Conservation (phyloP, 2,329 filamentous ascomycete species). For the Mollisiaceae sp. region DNA sequence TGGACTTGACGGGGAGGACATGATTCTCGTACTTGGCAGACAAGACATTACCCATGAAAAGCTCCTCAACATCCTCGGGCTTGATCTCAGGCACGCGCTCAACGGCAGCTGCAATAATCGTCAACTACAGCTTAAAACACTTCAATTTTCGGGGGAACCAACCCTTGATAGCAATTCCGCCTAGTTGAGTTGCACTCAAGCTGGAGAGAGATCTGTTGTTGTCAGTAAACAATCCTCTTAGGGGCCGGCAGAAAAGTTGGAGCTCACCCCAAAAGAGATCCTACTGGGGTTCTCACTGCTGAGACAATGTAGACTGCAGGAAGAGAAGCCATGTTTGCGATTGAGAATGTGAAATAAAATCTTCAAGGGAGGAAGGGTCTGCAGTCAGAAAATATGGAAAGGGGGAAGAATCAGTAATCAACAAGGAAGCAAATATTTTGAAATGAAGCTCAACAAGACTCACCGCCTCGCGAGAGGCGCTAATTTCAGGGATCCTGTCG, state of each 20-base stretch:
- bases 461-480: conserved; percentile 21
- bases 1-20: conserved; percentile 20
- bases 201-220: conserved; percentile 79
- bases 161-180: conserved; percentile 93
- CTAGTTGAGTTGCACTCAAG: conserved; percentile 84
- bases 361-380: neutral
- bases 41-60: conserved; percentile 98
- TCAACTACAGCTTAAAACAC: conserved; percentile 24
- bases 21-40: conserved; percentile 77
- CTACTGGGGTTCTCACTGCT: conserved; percentile 85
- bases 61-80: conserved; percentile 88
- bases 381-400: neutral
- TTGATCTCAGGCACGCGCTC: conserved; percentile 86
- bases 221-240: conserved; percentile 28
- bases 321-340: conserved; percentile 72
- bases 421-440: conserved; percentile 14
- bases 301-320: conserved; percentile 96
- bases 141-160: conserved; percentile 30
- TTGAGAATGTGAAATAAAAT: conserved; percentile 5
- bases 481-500: conserved; percentile 13
- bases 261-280: conserved; percentile 88
- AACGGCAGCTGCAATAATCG: conserved; percentile 64
- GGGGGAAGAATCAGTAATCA: conserved; percentile 21
- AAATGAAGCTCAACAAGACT: conserved; percentile 22
- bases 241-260: conserved; percentile 53